Conservation (phyloP, 495 filamentous ascomycete genomes). For the Gamarada debralockiae region DNA sequence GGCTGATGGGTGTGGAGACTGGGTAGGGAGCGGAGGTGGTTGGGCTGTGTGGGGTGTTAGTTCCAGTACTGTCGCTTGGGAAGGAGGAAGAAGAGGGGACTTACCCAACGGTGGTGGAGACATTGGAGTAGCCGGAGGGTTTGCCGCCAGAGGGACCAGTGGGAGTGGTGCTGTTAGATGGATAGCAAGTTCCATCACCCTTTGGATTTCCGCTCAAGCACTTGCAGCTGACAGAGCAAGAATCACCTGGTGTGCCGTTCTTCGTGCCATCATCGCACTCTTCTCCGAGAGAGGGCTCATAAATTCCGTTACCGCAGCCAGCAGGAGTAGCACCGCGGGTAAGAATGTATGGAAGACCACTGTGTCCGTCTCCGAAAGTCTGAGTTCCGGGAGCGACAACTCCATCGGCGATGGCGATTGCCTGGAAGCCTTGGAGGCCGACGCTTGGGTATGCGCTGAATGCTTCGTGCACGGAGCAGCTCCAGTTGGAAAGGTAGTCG, state of each 20-base stretch:
- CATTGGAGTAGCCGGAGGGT: no score
- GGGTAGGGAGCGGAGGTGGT: slow-evolving; percentile 1
- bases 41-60: not conserved
- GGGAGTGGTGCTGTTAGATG: no score
- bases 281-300: slow-evolving; percentile 33
- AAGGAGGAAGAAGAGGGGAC: no score
- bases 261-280: slow-evolving; percentile 41
- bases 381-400: slow-evolving; percentile 34
- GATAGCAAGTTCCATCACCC: no score
- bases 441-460: slow-evolving; percentile 40
- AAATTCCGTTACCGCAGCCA: slow-evolving; percentile 44
- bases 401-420: slow-evolving; percentile 42
- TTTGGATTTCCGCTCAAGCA: no score
- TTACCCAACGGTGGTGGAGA: no score
- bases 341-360: slow-evolving; percentile 46
- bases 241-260: slow-evolving; percentile 34
- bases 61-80: slow-evolving; percentile 26
- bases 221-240: slow-evolving; percentile 40
- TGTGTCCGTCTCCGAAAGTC: slow-evolving; percentile 36
- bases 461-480: slow-evolving; percentile 44
- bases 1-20: slow-evolving; percentile 1
- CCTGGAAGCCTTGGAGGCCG: slow-evolving; percentile 37
- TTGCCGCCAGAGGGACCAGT: no score
- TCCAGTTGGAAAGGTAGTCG: slow-evolving; percentile 39
- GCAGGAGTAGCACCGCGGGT: slow-evolving; percentile 43